A percentile compares a stretch with the other conserved stretches of the same genome.
These are phyloP conservation scores for Mycena vitilis DNA, from an alignment of 768 basidiomycete genomes.

Conservation along the genomic window DNA sequence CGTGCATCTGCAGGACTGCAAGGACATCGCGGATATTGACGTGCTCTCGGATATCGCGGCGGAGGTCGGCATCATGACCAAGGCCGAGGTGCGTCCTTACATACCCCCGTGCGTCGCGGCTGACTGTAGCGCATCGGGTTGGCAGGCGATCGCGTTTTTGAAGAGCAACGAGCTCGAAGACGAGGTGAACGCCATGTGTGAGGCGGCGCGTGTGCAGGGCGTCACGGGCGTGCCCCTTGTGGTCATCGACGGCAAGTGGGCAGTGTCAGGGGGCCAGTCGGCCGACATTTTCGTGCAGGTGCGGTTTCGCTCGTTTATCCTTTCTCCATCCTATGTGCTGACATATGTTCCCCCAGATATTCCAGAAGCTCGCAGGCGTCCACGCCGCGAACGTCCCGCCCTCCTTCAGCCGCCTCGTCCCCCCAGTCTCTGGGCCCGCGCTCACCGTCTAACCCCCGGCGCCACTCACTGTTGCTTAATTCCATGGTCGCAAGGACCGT, in stretches of 20 bases:
- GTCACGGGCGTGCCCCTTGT: conserved; percentile 85
- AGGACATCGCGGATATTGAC: conserved; percentile 70
- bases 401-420: conserved; percentile 42
- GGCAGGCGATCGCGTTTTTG: conserved; percentile 73
- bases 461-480: too few species aligned
- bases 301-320: conserved; percentile 33
- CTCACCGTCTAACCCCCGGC: conserved; percentile 18
- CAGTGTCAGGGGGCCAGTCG: conserved; percentile 78
- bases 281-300: conserved; percentile 79
- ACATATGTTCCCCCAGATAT: conserved; percentile 45
- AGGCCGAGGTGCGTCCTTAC: conserved; percentile 65
- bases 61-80: conserved; percentile 65
- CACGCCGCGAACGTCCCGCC: conserved; percentile 21
- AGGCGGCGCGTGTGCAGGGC: conserved; percentile 71
- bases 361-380: conserved; percentile 43
- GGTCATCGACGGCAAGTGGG: conserved; percentile 84
- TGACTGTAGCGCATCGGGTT: too few species aligned
- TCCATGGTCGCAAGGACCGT: too few species aligned
- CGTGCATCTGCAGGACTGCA: conserved; percentile 71
- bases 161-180: conserved; percentile 71
- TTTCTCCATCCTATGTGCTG: not conserved
- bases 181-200: conserved; percentile 73
- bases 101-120: too few species aligned
- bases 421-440: conserved; percentile 50
- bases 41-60: conserved; percentile 72